Percentiles rank a stretch among this genome's conserved stretches.
These are phyloP conservation scores for Exophiala xenobiotica DNA, from an alignment of 2,329 filamentous ascomycete species.

Conservation along the genomic window DNA sequence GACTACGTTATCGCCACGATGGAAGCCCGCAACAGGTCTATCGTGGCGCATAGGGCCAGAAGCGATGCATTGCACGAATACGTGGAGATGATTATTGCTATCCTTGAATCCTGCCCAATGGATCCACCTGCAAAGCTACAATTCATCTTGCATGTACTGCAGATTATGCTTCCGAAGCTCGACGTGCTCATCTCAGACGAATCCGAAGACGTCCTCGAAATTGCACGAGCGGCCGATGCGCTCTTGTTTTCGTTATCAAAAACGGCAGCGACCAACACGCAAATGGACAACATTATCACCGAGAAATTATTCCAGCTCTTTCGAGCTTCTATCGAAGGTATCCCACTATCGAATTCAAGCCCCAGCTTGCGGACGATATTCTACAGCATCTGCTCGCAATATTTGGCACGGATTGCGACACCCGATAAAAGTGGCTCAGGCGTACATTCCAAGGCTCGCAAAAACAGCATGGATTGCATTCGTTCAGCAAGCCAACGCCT, in stretches of 20 bases:
- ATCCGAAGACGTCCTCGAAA: constrained; percentile 67
- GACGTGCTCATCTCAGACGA: constrained; percentile 72
- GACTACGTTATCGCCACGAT: constrained; percentile 40
- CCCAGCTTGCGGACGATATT: constrained; percentile 76
- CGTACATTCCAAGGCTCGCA: constrained; percentile 43
- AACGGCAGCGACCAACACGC: constrained; percentile 34
- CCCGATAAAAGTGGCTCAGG: constrained; percentile 49
- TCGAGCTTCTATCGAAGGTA: constrained; percentile 77
- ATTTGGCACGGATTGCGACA: constrained; percentile 66
- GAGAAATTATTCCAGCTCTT: constrained; percentile 92
- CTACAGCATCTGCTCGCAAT: constrained; percentile 88
- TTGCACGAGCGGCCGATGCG: constrained; percentile 74
- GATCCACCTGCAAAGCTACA: constrained; percentile 68
- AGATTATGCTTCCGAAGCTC: constrained; percentile 83
- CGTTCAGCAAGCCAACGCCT: constrained; percentile 78
- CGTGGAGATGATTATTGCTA: constrained; percentile 79
- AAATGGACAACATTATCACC: constrained; percentile 68
- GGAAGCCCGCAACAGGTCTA: constrained; percentile 42
- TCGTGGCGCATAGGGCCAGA: constrained; percentile 46
- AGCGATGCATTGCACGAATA: constrained; percentile 75
- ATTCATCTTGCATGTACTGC: constrained; percentile 81
- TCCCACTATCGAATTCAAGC: constrained; percentile 67
- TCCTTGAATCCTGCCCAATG: constrained; percentile 79
- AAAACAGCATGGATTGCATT: constrained; percentile 65
- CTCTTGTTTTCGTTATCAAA: constrained; percentile 43